Conservation (phyloP, 1,284 basidiomycete genomes). For the Ganoderma resinaceum region DNA sequence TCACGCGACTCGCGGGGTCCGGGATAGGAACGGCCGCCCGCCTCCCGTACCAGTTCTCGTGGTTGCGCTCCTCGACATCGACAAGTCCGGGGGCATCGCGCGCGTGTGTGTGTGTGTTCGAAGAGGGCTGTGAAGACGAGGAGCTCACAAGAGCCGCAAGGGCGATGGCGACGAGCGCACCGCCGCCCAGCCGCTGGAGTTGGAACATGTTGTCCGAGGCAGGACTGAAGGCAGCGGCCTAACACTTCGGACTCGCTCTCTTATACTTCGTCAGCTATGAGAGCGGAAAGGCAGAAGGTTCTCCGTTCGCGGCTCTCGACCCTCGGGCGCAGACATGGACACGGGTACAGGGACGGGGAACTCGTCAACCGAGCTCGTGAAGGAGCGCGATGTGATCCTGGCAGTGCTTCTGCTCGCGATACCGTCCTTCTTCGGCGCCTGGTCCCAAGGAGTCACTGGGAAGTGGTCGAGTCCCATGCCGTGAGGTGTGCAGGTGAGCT, state of each 20-base stretch:
- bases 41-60: neutral
- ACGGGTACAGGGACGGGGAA: neutral
- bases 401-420: constrained; percentile 1
- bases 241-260: neutral
- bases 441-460: neutral
- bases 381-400: too few species aligned
- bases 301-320: neutral
- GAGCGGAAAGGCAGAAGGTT: neutral
- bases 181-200: constrained; percentile 1
- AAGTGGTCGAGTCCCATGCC: neutral
- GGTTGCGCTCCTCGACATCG: neutral
- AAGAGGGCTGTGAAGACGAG: too few species aligned
- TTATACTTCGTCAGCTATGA: neutral
- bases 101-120: too few species aligned
- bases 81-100: neutral
- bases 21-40: constrained; percentile 19
- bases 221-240: neutral
- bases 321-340: neutral
- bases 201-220: neutral
- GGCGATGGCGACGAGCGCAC: constrained; percentile 14
- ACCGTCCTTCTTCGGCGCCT: neutral
- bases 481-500: neutral
- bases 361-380: neutral
- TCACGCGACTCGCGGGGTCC: constrained; percentile 48
- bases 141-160: constrained; percentile 4